A percentile compares a stretch with the other conserved stretches of the same genome.
phyloP scores from a whole-genome alignment of 495 filamentous ascomycete genomes.

The Extremus antarcticus region DNA sequence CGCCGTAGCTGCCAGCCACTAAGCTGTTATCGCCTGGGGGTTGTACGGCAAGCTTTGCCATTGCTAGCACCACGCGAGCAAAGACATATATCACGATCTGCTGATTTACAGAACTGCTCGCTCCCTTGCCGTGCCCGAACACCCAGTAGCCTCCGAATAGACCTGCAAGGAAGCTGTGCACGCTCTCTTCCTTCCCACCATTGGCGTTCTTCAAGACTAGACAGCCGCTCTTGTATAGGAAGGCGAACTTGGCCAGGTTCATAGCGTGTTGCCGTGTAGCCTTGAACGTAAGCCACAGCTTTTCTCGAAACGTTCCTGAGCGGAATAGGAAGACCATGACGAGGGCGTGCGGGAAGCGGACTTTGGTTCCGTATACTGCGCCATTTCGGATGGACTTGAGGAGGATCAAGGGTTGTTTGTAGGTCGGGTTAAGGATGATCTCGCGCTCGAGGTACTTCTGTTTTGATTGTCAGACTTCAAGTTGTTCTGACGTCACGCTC shows the following conservation, averaged over 20 bases:
- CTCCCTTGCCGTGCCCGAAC: constrained; percentile 61
- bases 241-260: constrained; percentile 76
- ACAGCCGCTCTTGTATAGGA: constrained; percentile 77
- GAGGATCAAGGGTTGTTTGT: constrained; percentile 71
- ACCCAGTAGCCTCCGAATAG: constrained; percentile 84
- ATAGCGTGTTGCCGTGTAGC: constrained; percentile 83
- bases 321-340: constrained; percentile 97
- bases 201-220: constrained; percentile 56
- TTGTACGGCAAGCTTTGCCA: constrained; percentile 71
- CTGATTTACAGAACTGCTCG: constrained; percentile 73
- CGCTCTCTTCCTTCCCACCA: constrained; percentile 48
- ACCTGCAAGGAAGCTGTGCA: constrained; percentile 73
- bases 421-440: constrained; percentile 67
- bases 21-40: constrained; percentile 33
- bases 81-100: constrained; percentile 99
- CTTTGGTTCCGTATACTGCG: constrained; percentile 91
- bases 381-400: constrained; percentile 92
- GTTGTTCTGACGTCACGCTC: background rate
- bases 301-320: constrained; percentile 75
- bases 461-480: background rate
- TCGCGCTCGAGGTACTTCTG: constrained; percentile 41
- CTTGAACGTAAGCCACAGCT: constrained; percentile 62
- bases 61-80: constrained; percentile 71
- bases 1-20: constrained; percentile 25
- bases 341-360: constrained; percentile 94